phyloP scores from a whole-genome alignment of 108 stramenopile genomes.

The Nannochloropsis salina region DNA sequence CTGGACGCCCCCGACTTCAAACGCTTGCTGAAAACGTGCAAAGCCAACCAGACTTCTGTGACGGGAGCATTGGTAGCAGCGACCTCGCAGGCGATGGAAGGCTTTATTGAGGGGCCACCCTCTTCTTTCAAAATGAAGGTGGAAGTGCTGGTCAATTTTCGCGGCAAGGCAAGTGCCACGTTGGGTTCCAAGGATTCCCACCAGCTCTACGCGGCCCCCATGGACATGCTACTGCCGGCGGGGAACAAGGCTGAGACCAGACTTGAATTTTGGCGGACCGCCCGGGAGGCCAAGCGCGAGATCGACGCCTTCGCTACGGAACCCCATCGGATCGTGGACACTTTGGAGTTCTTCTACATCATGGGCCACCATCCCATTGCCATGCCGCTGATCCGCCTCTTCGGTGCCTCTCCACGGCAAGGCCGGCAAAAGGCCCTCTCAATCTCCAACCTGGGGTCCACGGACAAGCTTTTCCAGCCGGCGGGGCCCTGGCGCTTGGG shows the following conservation, averaged over 20 bases:
- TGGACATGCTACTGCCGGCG: neutral
- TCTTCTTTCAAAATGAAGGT: neutral
- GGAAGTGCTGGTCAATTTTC: neutral
- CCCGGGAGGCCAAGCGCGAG: neutral
- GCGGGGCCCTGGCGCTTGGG: neutral
- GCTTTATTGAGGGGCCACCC: neutral
- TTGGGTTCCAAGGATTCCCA: neutral
- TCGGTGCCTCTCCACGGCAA: neutral
- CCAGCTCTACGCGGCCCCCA: neutral
- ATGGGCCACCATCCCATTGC: slow-evolving; percentile 16
- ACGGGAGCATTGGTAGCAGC: neutral
- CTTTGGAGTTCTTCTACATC: neutral
- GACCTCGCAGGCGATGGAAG: slow-evolving; percentile 17
- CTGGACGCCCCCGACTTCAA: slow-evolving; percentile 2
- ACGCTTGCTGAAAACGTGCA: neutral
- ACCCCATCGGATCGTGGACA: neutral
- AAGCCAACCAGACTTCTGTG: neutral
- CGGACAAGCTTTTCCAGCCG: slow-evolving; percentile 17
- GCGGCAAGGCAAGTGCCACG: slow-evolving; percentile 6
- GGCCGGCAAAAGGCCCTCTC: slow-evolving; percentile 2
- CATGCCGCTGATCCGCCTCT: neutral
- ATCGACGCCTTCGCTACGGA: slow-evolving; percentile 3
- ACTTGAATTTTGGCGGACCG: neutral
- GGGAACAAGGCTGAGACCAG: neutral
- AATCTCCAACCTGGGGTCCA: neutral